phyloP scores from a whole-genome alignment of 164 flowering plant genomes.

The Kingdonia uniflora region DNA sequence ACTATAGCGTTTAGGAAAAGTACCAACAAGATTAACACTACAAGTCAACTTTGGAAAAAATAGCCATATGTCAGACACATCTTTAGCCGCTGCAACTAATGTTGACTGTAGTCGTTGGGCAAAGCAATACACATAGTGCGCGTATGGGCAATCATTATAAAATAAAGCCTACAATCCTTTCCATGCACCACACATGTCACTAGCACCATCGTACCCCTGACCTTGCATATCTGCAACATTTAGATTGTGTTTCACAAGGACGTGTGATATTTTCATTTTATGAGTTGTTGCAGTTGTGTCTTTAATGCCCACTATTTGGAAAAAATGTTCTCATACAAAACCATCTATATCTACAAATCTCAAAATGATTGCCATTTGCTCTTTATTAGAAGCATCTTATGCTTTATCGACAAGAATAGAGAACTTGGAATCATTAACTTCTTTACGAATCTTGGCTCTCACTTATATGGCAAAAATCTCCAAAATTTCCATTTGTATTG shows the following conservation, averaged over 20 bases:
- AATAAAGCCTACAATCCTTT: too few relatives aligned
- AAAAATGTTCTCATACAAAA: conserved; percentile 8
- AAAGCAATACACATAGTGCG: background rate
- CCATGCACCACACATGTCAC: background rate
- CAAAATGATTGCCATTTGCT: conserved; percentile 13
- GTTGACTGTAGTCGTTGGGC: conserved; percentile 1
- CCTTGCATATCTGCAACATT: background rate
- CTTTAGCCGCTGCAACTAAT: background rate
- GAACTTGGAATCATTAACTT: conserved; percentile 12
- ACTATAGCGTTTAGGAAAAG: background rate
- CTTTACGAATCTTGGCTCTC: background rate
- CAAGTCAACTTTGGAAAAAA: background rate
- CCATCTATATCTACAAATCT: conserved; percentile 15
- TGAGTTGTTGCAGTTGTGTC: background rate
- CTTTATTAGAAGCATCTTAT: conserved; percentile 9
- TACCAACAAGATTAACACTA: background rate
- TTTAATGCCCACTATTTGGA: background rate
- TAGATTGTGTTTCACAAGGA: background rate
- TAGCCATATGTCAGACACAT: background rate
- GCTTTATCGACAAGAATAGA: conserved; percentile 17
- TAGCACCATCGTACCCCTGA: background rate
- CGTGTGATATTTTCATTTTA: background rate
- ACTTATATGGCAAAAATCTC: conserved; percentile 5
- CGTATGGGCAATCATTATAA: background rate
- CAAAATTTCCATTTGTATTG: conserved; percentile 13